phyloP scores from a whole-genome alignment of 495 filamentous ascomycete genomes.

The Penicillium coprophilum region DNA sequence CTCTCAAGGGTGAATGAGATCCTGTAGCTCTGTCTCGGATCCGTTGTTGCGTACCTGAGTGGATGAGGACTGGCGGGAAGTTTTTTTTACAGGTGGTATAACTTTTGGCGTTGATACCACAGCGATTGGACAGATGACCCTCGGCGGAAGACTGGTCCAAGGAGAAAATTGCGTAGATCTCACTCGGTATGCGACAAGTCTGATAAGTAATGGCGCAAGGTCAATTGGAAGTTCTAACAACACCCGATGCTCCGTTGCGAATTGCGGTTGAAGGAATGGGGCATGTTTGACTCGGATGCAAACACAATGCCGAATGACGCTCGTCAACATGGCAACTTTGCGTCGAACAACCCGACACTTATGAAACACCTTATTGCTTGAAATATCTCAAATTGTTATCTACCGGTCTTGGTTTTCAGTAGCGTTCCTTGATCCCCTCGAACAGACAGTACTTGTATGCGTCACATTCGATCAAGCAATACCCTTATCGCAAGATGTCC shows the following conservation, averaged over 20 bases:
- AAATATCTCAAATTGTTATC: background rate
- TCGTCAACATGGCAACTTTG: constrained; percentile 25
- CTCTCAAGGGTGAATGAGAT: background rate
- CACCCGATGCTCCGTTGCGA: background rate
- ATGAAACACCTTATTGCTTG: background rate
- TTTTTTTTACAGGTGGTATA: constrained; percentile 27
- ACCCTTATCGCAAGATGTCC: constrained; percentile 45
- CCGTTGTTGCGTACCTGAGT: constrained; percentile 18
- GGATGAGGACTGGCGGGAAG: constrained; percentile 16
- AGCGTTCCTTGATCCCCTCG: background rate
- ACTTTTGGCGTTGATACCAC: background rate
- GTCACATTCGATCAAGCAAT: background rate
- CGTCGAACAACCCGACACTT: background rate
- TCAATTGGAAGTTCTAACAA: constrained; percentile 9
- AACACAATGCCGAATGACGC: constrained; percentile 28
- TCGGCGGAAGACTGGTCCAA: background rate
- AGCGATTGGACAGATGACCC: background rate
- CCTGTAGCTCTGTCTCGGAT: background rate
- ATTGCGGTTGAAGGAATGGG: constrained; percentile 19
- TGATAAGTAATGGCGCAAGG: constrained; percentile 1
- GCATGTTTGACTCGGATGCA: constrained; percentile 42
- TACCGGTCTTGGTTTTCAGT: background rate
- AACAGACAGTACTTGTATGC: background rate
- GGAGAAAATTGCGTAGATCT: background rate
- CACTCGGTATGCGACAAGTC: background rate